Conservation (phyloP, 208 protist genomes). For the Leishmania gerbilli region DNA sequence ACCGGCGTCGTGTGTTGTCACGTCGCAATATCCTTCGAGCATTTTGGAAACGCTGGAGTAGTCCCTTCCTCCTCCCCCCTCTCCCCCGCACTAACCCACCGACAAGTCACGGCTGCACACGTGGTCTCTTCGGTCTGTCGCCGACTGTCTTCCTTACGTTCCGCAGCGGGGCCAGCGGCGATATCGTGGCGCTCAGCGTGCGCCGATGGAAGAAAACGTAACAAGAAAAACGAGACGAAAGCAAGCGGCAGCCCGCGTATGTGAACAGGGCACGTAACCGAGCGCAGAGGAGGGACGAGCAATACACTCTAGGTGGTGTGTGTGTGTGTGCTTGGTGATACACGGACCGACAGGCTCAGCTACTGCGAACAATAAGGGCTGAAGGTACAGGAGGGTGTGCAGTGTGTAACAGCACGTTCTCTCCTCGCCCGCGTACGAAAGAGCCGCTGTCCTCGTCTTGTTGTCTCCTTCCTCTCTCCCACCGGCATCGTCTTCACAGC, state of each 20-base stretch:
- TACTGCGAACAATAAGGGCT: background rate
- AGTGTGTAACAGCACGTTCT: no score
- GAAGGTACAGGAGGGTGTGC: background rate
- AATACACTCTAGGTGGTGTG: no score
- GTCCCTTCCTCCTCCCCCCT: no score
- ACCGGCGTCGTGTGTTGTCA: background rate
- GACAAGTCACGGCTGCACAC: background rate
- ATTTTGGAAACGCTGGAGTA: conserved; percentile 6
- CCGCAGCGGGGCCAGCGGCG: background rate
- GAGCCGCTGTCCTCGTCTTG: background rate
- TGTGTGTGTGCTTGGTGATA: background rate
- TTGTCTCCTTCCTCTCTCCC: background rate
- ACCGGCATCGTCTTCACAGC: background rate
- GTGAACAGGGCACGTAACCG: background rate
- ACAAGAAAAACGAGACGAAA: background rate
- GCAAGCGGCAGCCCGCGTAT: background rate
- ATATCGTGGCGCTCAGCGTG: background rate
- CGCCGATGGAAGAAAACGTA: no score
- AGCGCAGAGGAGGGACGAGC: background rate
- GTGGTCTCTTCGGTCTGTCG: background rate
- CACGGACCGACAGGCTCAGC: no score
- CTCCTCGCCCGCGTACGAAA: background rate
- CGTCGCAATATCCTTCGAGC: background rate
- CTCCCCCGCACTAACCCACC: background rate
- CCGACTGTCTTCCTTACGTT: background rate